A percentile compares a stretch with the other conserved stretches of the same genome.
phyloP scores from a whole-genome alignment of 441 rosid genomes.

The Omphalea diandra region DNA sequence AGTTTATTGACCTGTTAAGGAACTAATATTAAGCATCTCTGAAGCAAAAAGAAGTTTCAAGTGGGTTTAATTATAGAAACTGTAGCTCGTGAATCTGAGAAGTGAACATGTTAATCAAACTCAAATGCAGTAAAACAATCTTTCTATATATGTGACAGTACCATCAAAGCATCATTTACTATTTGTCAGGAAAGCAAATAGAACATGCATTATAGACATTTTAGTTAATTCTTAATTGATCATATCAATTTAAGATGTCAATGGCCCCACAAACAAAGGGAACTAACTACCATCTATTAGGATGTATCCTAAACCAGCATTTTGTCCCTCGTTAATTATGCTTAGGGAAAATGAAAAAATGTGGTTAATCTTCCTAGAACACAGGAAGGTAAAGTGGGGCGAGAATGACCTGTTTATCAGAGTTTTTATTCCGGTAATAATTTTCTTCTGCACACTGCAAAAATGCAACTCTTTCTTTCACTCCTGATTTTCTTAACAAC shows the following conservation, averaged over 20 bases:
- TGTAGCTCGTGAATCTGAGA: not conserved
- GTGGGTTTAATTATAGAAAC: not conserved
- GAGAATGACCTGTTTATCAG: constrained; percentile 58
- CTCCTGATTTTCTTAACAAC: constrained; percentile 48
- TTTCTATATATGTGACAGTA: not conserved
- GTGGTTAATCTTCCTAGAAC: not conserved
- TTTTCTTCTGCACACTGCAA: constrained; percentile 78
- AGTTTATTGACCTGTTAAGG: constrained; percentile 52
- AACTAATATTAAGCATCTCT: constrained; percentile 11
- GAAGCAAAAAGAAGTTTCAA: constrained; percentile 7
- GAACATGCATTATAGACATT: not conserved
- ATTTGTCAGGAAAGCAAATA: constrained; percentile 1
- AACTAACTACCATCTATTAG: not conserved
- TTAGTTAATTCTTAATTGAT: not conserved
- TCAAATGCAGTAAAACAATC: not conserved
- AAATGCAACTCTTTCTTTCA: constrained; percentile 62
- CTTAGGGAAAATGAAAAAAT: not conserved
- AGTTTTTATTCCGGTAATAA: constrained; percentile 43
- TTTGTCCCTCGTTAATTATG: not conserved
- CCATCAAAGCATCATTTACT: not conserved
- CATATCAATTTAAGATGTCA: not conserved
- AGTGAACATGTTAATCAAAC: not conserved
- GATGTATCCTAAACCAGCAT: not conserved
- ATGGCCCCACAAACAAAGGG: not conserved
- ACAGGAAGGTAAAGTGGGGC: not conserved